A percentile compares a stretch with the other conserved stretches of the same genome.
Conservation (phyloP, 2,329 filamentous ascomycete genomes). For the Alternaria novae-zelandiae region DNA sequence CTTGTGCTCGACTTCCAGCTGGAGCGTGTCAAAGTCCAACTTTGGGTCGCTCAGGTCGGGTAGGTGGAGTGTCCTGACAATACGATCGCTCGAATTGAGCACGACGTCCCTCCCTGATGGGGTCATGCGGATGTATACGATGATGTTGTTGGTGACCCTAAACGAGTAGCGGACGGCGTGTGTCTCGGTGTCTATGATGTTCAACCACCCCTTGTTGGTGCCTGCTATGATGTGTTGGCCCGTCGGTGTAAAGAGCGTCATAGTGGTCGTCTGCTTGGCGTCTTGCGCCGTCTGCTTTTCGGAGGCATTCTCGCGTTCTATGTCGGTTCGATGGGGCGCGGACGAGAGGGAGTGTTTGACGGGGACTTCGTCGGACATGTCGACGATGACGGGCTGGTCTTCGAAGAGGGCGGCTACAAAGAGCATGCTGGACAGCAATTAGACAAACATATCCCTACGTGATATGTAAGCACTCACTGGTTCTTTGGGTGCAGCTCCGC, state of each 20-base stretch:
- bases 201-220: slow-evolving; percentile 94
- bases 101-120: slow-evolving; percentile 85
- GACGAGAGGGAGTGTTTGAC: slow-evolving; percentile 81
- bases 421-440: slow-evolving; percentile 63
- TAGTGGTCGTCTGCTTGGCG: slow-evolving; percentile 92
- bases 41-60: slow-evolving; percentile 71
- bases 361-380: slow-evolving; percentile 72
- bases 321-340: slow-evolving; percentile 74
- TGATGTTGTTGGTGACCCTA: slow-evolving; percentile 83
- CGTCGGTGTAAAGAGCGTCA: slow-evolving; percentile 82
- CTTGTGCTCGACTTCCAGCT: slow-evolving; percentile 93
- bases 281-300: slow-evolving; percentile 92
- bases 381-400: slow-evolving; percentile 87
- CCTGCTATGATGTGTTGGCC: slow-evolving; percentile 91
- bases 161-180: slow-evolving; percentile 87
- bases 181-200: slow-evolving; percentile 86
- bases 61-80: slow-evolving; percentile 90
- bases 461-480: slow-evolving; percentile 64
- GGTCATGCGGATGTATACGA: slow-evolving; percentile 86
- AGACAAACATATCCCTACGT: too few species aligned
- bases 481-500: slow-evolving; percentile 93
- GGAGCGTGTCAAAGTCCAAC: slow-evolving; percentile 83
- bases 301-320: slow-evolving; percentile 72
- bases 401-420: slow-evolving; percentile 95
- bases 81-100: slow-evolving; percentile 91